Percentiles rank a stretch among this genome's conserved stretches.
Evolutionary conservation across 1,284 basidiomycete genomes (phyloP).

Genomic region (Leucoagaricus sp.): DNA sequence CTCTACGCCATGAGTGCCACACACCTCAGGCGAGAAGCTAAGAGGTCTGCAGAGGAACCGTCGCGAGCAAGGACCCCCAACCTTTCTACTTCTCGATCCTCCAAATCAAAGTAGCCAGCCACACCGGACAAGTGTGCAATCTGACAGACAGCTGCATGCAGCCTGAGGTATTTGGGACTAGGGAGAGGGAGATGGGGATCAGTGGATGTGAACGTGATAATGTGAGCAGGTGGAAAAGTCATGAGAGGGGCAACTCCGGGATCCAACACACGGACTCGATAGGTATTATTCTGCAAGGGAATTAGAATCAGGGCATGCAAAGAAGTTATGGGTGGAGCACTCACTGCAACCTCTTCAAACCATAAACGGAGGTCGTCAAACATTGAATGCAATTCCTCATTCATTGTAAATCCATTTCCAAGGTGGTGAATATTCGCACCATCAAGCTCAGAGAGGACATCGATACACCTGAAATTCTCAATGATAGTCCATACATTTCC

Average conservation of each 20-base stretch:
- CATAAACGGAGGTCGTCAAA: constrained; percentile 18
- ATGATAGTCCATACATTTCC: constrained; percentile 14
- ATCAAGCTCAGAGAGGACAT: constrained; percentile 15
- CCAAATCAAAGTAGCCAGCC: constrained; percentile 14
- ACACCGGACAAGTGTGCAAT: constrained; percentile 19
- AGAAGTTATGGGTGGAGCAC: background rate
- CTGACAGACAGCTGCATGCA: constrained; percentile 17
- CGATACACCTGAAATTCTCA: constrained; percentile 10
- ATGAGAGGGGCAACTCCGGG: background rate
- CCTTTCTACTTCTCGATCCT: constrained; percentile 9
- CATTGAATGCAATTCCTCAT: background rate
- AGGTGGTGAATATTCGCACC: constrained; percentile 14
- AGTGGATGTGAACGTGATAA: constrained; percentile 11
- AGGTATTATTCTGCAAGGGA: background rate
- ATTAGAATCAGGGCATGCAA: background rate
- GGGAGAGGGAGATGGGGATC: constrained; percentile 9
- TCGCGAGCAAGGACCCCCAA: background rate
- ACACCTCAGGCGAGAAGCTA: background rate
- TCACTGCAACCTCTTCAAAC: constrained; percentile 16
- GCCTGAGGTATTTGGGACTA: constrained; percentile 14
- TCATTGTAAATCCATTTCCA: constrained; percentile 7
- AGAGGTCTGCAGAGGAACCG: constrained; percentile 7
- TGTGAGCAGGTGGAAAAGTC: background rate
- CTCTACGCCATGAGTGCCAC: no score
- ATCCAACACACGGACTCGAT: background rate